phyloP scores from a whole-genome alignment of 2,329 filamentous ascomycete genomes.

The Sporothrix variecibatus region DNA sequence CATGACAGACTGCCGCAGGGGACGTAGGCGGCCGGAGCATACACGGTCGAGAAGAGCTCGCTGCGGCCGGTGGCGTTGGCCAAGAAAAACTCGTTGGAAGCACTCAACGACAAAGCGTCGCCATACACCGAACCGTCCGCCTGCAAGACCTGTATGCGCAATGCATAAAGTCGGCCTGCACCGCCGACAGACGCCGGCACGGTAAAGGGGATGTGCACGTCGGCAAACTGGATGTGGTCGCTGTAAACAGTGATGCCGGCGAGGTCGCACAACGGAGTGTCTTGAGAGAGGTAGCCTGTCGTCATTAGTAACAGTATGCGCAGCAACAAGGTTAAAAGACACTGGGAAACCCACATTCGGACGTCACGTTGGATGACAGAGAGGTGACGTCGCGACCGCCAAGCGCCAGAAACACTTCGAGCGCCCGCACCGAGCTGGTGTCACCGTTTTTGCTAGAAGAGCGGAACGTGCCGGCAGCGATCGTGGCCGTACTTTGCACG shows the following conservation, averaged over 20 bases:
- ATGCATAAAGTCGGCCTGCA: not conserved
- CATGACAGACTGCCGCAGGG: conserved; percentile 15
- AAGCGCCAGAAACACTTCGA: conserved; percentile 20
- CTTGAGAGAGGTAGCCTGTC: conserved; percentile 20
- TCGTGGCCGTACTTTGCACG: conserved; percentile 10
- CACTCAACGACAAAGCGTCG: not conserved
- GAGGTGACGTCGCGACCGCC: not conserved
- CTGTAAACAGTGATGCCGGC: conserved; percentile 15
- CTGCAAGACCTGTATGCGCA: conserved; percentile 20
- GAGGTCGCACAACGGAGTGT: conserved; percentile 14
- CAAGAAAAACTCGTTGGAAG: conserved; percentile 3
- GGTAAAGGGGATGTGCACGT: not conserved
- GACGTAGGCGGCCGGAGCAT: conserved; percentile 18
- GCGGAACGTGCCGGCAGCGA: conserved; percentile 6
- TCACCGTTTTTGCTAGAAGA: not conserved
- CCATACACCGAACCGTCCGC: conserved; percentile 18
- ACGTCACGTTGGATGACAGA: not conserved
- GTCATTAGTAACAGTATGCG: not conserved
- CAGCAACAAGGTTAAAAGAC: not conserved
- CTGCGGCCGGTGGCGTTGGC: not conserved
- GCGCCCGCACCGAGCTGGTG: conserved; percentile 15
- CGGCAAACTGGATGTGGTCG: conserved; percentile 13
- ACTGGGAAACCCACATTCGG: not conserved
- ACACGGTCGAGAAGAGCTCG: conserved; percentile 16
- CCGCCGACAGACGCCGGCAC: conserved; percentile 6